Percentiles rank a stretch among this genome's conserved stretches.
phyloP scores from a whole-genome alignment of 2,329 filamentous ascomycete species.

The Clonostachys solani region DNA sequence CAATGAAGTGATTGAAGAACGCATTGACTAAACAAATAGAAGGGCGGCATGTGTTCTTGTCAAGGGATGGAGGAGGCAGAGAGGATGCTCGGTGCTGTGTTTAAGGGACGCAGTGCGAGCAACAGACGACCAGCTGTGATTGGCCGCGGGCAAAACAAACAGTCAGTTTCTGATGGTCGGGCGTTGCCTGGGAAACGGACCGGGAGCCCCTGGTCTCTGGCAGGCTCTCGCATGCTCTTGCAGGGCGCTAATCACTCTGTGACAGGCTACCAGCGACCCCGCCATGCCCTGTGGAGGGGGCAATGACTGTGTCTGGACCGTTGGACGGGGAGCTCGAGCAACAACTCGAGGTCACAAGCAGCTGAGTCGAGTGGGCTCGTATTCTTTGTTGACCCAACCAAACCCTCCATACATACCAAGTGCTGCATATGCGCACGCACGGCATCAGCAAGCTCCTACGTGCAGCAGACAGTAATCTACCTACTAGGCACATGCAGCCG shows the following conservation, averaged over 20 bases:
- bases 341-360: no score
- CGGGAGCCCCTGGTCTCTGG: neutral
- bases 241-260: conserved; percentile 1
- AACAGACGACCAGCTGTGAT: neutral
- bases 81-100: neutral
- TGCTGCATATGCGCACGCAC: no score
- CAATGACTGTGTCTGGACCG: no score
- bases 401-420: no score
- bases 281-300: no score
- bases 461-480: no score
- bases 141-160: conserved; percentile 1
- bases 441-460: no score
- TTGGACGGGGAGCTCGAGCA: no score
- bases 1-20: neutral
- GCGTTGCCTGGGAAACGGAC: conserved; percentile 1
- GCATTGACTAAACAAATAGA: neutral
- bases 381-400: no score
- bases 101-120: neutral
- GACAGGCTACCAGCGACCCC: neutral
- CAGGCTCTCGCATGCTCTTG: neutral
- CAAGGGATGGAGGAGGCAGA: neutral
- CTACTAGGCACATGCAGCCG: no score
- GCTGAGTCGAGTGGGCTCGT: no score
- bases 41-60: neutral
- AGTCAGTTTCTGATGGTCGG: neutral